phyloP scores from a whole-genome alignment of 371 early-diverging fungal genomes.

The Apophysomyces sp. region DNA sequence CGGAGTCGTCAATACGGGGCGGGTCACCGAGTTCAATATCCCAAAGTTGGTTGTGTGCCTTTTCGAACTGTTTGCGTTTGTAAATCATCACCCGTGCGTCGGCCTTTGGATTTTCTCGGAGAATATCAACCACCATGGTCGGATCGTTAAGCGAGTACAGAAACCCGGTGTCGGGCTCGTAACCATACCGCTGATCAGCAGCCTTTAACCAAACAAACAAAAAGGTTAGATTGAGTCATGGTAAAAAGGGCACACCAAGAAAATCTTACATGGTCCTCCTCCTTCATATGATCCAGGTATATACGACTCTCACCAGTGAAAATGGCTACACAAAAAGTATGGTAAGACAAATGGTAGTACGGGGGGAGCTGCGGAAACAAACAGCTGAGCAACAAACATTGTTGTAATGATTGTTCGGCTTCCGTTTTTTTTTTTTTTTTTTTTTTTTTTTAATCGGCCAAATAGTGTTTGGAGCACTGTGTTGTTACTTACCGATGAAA shows the following conservation, averaged over 20 bases:
- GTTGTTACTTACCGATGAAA: conserved; percentile 27
- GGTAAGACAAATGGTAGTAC: background rate
- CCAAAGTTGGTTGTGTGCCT: conserved; percentile 39
- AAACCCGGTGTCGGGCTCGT: conserved; percentile 24
- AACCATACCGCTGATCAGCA: conserved; percentile 41
- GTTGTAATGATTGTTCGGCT: no score
- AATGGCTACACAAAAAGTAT: conserved; percentile 22
- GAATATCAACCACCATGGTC: conserved; percentile 36
- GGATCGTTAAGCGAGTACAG: conserved; percentile 28
- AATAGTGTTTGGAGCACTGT: background rate
- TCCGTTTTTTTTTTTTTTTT: conserved; percentile 9
- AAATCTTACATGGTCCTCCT: conserved; percentile 29
- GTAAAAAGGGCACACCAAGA: background rate
- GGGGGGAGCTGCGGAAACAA: background rate
- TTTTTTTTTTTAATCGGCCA: no score
- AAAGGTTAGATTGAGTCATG: background rate
- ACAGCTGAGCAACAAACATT: background rate
- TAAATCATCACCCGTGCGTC: conserved; percentile 38
- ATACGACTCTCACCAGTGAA: conserved; percentile 38
- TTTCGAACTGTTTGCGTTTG: conserved; percentile 27
- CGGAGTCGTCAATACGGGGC: conserved; percentile 32
- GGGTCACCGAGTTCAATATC: conserved; percentile 39
- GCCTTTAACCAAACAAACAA: conserved; percentile 17
- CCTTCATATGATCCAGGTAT: conserved; percentile 43
- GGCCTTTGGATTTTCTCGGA: conserved; percentile 18